Conservation (phyloP, 176 grass and related monocot species). For the Secale cereale region DNA sequence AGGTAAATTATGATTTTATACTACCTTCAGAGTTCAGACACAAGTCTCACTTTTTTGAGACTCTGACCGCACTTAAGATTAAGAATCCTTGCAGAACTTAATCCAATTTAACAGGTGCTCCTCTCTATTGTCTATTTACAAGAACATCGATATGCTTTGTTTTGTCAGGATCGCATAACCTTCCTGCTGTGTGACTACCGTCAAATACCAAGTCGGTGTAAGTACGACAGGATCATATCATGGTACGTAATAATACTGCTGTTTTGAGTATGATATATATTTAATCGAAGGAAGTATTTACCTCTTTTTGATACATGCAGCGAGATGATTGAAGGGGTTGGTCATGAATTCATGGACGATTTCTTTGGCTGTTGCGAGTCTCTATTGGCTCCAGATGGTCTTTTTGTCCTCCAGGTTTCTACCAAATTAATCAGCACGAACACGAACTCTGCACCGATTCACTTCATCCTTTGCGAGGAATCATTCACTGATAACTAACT, state of each 20-base stretch:
- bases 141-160: background rate
- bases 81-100: background rate
- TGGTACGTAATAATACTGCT: conserved; percentile 28
- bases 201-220: conserved; percentile 41
- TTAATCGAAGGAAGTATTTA: background rate
- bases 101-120: background rate
- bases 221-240: conserved; percentile 71
- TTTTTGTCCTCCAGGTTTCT: conserved; percentile 59
- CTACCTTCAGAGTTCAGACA: background rate
- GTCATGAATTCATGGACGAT: conserved; percentile 70
- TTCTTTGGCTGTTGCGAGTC: conserved; percentile 67
- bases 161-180: conserved; percentile 49
- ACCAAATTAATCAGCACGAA: background rate
- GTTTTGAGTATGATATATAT: background rate
- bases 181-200: conserved; percentile 70
- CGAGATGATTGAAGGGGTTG: conserved; percentile 76
- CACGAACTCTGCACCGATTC: background rate
- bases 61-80: background rate
- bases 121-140: background rate
- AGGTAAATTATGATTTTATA: conserved; percentile 22
- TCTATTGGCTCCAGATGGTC: conserved; percentile 47
- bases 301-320: background rate
- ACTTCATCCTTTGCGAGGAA: background rate
- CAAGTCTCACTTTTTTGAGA: background rate
- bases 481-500: background rate